Percentiles rank a stretch among this genome's conserved stretches.
Evolutionary conservation across 768 basidiomycete species (phyloP).

Genomic region (Russula foetens): DNA sequence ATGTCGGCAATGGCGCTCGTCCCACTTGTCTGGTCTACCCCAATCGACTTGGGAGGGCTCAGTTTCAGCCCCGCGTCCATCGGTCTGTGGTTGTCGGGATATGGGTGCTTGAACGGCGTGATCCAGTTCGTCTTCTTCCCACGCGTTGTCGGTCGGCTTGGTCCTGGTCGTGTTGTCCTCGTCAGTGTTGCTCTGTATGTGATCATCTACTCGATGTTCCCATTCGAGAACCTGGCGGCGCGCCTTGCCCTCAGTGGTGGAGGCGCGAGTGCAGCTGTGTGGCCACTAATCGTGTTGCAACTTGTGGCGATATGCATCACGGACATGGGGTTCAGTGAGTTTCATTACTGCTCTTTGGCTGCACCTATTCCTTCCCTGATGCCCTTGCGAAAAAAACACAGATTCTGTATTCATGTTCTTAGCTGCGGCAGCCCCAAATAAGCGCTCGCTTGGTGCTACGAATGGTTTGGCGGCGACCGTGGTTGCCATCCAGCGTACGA

Average conservation of each 20-base stretch:
- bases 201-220: constrained; percentile 25
- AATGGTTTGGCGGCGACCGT: constrained; percentile 44
- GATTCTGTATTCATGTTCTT: constrained; percentile 70
- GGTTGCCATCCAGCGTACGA: constrained; percentile 31
- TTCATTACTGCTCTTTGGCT: background rate
- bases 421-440: constrained; percentile 54
- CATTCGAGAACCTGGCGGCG: constrained; percentile 16
- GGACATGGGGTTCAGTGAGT: constrained; percentile 15
- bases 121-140: constrained; percentile 36
- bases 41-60: constrained; percentile 35
- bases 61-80: constrained; percentile 32
- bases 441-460: constrained; percentile 55
- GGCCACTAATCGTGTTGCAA: constrained; percentile 1
- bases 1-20: constrained; percentile 32
- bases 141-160: constrained; percentile 28
- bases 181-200: constrained; percentile 22
- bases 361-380: background rate
- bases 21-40: constrained; percentile 40
- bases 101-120: constrained; percentile 32
- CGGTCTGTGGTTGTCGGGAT: constrained; percentile 29
- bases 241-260: background rate
- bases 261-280: background rate
- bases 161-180: constrained; percentile 30
- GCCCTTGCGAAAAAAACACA: constrained; percentile 24
- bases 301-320: background rate